Evolutionary conservation across 352 stramenopile species (phyloP).

Genomic region (Globisporangium takayamanum): DNA sequence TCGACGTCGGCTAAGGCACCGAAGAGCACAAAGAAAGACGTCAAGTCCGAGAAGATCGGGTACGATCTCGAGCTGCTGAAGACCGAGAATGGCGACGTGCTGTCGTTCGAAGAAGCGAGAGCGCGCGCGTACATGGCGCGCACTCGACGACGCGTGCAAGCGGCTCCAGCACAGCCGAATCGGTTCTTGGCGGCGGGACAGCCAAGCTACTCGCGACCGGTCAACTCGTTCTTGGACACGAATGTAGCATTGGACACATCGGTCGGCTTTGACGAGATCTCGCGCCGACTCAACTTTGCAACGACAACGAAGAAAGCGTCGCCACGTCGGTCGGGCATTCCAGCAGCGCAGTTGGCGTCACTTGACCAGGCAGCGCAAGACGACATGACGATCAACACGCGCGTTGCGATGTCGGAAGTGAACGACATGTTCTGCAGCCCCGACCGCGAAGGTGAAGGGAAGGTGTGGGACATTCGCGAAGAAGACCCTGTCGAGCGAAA

Average conservation of each 20-base stretch:
- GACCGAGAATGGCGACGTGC: slow-evolving; percentile 27
- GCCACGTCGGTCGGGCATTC: slow-evolving; percentile 4
- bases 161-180: slow-evolving; percentile 16
- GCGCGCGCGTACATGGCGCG: slow-evolving; percentile 24
- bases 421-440: slow-evolving; percentile 87
- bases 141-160: slow-evolving; percentile 2
- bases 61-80: slow-evolving; percentile 45
- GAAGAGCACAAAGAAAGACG: slow-evolving; percentile 12
- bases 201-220: not conserved
- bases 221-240: slow-evolving; percentile 17
- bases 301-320: slow-evolving; percentile 14
- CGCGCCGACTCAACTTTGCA: slow-evolving; percentile 19
- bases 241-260: slow-evolving; percentile 7
- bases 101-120: slow-evolving; percentile 82
- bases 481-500: slow-evolving; percentile 74
- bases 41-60: slow-evolving; percentile 22
- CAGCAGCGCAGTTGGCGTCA: slow-evolving; percentile 12
- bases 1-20: slow-evolving; percentile 11
- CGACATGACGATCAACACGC: slow-evolving; percentile 87
- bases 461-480: slow-evolving; percentile 40
- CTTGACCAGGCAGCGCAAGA: slow-evolving; percentile 50
- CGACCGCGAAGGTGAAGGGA: slow-evolving; percentile 29
- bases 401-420: slow-evolving; percentile 75
- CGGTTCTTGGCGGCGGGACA: slow-evolving; percentile 14
- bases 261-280: slow-evolving; percentile 12